Conservation (phyloP, 495 filamentous ascomycete species). For the Hyphodiscus hymeniophilus region DNA sequence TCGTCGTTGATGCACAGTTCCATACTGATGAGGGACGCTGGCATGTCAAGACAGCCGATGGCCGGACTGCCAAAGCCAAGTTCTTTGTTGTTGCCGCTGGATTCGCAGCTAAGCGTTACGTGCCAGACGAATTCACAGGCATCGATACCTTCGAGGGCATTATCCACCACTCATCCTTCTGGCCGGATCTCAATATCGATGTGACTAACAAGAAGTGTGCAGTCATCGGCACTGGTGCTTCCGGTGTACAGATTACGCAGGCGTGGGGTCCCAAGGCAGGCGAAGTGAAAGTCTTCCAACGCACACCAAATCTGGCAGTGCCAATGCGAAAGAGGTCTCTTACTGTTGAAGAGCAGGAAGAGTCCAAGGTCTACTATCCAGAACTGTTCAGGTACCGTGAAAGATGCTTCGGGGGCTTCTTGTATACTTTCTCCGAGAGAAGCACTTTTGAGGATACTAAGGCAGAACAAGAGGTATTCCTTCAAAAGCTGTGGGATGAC, state of each 20-base stretch:
- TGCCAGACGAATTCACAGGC: constrained; percentile 38
- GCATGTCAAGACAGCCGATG: constrained; percentile 39
- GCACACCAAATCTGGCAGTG: constrained; percentile 41
- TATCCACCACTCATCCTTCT: constrained; percentile 49
- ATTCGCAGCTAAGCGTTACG: constrained; percentile 24
- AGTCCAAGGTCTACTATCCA: constrained; percentile 33
- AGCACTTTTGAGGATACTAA: constrained; percentile 33
- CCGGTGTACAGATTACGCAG: constrained; percentile 50
- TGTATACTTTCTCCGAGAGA: constrained; percentile 30
- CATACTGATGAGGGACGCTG: constrained; percentile 32
- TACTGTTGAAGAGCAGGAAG: constrained; percentile 34
- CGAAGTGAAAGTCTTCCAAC: constrained; percentile 39
- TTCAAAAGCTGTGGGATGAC: constrained; percentile 36
- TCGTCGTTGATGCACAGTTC: constrained; percentile 39
- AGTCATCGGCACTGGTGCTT: constrained; percentile 53
- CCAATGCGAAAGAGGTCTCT: constrained; percentile 42
- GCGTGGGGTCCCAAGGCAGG: constrained; percentile 29
- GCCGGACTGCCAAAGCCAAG: constrained; percentile 32
- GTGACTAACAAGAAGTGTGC: constrained; percentile 40
- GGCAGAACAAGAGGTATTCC: constrained; percentile 36
- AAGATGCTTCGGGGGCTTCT: constrained; percentile 36
- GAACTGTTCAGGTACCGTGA: constrained; percentile 34
- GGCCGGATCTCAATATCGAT: constrained; percentile 44
- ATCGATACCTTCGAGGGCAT: constrained; percentile 44
- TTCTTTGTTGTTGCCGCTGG: constrained; percentile 41